These are phyloP conservation scores for Corchorus olitorius DNA, from an alignment of 345 rosid genomes.

Conservation along the genomic window DNA sequence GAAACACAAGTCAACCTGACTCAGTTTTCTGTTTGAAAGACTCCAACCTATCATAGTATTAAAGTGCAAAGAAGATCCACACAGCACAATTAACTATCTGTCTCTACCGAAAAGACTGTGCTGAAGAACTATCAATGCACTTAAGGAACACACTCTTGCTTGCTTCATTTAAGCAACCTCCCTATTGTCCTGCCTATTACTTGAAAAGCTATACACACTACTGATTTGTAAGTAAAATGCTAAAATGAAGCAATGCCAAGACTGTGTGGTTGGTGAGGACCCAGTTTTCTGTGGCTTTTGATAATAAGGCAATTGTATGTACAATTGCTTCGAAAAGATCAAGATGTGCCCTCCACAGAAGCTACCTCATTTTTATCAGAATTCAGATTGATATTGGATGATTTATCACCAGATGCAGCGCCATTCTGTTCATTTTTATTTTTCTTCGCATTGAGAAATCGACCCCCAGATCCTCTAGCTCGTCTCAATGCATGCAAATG, in stretches of 20 bases:
- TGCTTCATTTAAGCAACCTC: slow-evolving; percentile 6
- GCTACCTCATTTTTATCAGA: slow-evolving; percentile 48
- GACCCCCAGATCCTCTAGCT: slow-evolving; percentile 95
- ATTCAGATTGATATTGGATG: slow-evolving; percentile 64
- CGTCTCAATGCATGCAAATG: slow-evolving; percentile 92
- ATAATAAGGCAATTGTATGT: background rate
- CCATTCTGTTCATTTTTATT: slow-evolving; percentile 48
- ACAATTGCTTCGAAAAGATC: slow-evolving; percentile 21
- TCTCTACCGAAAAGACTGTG: background rate
- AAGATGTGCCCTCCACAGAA: slow-evolving; percentile 49
- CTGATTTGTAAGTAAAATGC: background rate
- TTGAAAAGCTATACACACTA: slow-evolving; percentile 8
- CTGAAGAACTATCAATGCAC: background rate
- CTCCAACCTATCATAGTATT: background rate
- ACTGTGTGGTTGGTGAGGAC: background rate
- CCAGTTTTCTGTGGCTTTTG: background rate
- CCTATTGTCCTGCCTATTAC: slow-evolving; percentile 5
- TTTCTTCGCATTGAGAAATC: slow-evolving; percentile 77
- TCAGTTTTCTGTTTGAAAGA: background rate
- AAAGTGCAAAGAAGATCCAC: background rate
- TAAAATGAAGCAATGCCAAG: background rate
- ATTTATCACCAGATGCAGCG: slow-evolving; percentile 52
- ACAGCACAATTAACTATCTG: background rate
- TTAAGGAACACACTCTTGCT: slow-evolving; percentile 6
- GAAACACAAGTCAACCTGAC: background rate